Percentiles rank a stretch among this genome's conserved stretches.
These are phyloP conservation scores for Monilinia fructicola DNA, from an alignment of 2,329 filamentous ascomycete species.

Conservation along the genomic window DNA sequence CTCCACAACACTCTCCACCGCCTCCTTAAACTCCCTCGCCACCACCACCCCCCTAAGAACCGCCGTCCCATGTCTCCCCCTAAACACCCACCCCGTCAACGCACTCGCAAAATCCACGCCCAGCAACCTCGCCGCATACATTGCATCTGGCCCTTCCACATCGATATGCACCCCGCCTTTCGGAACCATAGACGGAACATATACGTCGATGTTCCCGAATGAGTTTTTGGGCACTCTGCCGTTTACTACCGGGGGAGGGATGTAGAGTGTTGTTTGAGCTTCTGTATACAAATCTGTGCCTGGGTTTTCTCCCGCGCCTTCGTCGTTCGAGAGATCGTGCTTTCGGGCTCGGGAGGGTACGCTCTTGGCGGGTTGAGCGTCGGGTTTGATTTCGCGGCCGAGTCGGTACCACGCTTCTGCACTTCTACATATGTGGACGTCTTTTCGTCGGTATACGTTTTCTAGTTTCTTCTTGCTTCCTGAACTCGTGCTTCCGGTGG, in stretches of 20 bases:
- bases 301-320: slow-evolving; percentile 46
- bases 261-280: slow-evolving; percentile 70
- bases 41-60: slow-evolving; percentile 77
- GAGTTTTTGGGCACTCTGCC: slow-evolving; percentile 84
- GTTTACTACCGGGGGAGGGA: slow-evolving; percentile 70
- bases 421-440: slow-evolving; percentile 76
- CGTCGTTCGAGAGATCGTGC: slow-evolving; percentile 40
- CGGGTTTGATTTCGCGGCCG: slow-evolving; percentile 73
- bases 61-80: slow-evolving; percentile 81
- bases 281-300: slow-evolving; percentile 60
- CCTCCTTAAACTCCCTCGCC: slow-evolving; percentile 68
- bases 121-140: slow-evolving; percentile 70
- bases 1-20: slow-evolving; percentile 66
- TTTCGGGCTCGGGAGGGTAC: slow-evolving; percentile 47
- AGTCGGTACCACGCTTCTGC: slow-evolving; percentile 89
- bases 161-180: slow-evolving; percentile 72
- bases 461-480: slow-evolving; percentile 54
- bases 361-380: slow-evolving; percentile 81
- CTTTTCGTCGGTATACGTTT: slow-evolving; percentile 75
- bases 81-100: slow-evolving; percentile 86
- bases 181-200: slow-evolving; percentile 89
- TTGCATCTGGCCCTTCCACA: slow-evolving; percentile 55
- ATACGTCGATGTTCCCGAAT: slow-evolving; percentile 92
- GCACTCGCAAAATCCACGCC: slow-evolving; percentile 86
- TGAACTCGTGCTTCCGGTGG: slow-evolving; percentile 52